Base-by-base conservation (phyloP, 352 stramenopile genomes). In the Pythium oligandrum region DNA sequence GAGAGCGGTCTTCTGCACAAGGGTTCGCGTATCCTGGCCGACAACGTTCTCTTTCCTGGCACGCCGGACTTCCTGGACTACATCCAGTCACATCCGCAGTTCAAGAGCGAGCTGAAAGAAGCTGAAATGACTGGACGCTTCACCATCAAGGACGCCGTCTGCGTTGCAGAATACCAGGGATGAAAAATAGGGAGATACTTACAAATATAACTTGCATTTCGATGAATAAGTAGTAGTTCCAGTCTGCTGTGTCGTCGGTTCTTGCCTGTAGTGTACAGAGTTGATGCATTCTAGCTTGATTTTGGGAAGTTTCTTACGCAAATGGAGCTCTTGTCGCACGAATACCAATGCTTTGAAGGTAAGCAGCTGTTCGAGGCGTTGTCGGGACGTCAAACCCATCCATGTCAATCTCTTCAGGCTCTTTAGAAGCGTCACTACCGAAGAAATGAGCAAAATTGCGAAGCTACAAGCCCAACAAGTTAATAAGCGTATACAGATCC, bases 21-120 rank as follows among this genome's bases (percentile, higher is more conserved):
- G 5, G 68, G 70, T 6, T 80, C 70, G 1, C 33, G 76, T n/a
- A 54, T 83, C 17, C 57, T 52, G 4, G 73, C 70, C 11, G 73
- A 83, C 51, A 83, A 81, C 36, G 66, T 83, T 30, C 45, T 77
- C 30, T 55, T 70, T 38, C 73, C 68, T 1, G 73, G 70, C 4
- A 61, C 70, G 6, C 69, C 72, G 3, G 70, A 78, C 49, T 81
- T 79, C 51, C 38, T 78, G 45, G 63, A 68, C 43, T 83, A 70
- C 44, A 54, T 83, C 6, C 56, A 80, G 47, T 60, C 63, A 32
- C 50, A 53, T 6, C 37, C 43, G 42, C 63, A 73, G 42, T 83
- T 83, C 60, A 64, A 38, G 50, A 71, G 40, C 38, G 35, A 37
- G 8, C 40, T 68, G 12, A 33, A 56, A 40, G 35, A 53, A 43